A percentile compares a stretch with the other conserved stretches of the same genome.
These are phyloP conservation scores for Halenospora varia DNA, from an alignment of 495 filamentous ascomycete species.

Conservation along the genomic window DNA sequence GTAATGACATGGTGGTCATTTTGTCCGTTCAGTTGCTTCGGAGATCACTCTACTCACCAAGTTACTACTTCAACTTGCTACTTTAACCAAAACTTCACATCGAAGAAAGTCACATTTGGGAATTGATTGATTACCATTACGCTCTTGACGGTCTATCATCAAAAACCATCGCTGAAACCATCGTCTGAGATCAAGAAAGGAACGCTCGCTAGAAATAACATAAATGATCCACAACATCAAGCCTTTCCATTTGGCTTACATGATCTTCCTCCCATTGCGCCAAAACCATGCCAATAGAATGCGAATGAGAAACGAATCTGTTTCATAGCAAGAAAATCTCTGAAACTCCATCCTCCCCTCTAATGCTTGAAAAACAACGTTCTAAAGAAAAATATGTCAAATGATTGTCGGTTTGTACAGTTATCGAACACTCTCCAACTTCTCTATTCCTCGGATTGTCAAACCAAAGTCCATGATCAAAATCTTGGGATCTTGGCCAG, in stretches of 20 bases:
- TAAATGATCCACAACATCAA: background rate
- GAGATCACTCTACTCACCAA: too few relatives aligned
- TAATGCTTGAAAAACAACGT: background rate
- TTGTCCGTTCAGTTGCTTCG: too few relatives aligned
- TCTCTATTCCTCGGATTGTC: slow-evolving; percentile 47
- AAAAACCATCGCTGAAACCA: too few relatives aligned
- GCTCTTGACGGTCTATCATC: too few relatives aligned
- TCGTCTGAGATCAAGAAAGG: too few relatives aligned
- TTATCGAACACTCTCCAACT: slow-evolving; percentile 39
- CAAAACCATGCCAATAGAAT: background rate
- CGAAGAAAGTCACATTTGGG: too few relatives aligned
- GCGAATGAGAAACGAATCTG: background rate
- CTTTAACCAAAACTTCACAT: too few relatives aligned
- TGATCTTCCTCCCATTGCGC: background rate
- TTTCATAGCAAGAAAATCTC: too few relatives aligned
- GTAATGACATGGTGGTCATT: too few relatives aligned
- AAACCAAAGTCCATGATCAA: slow-evolving; percentile 86
- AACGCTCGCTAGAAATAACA: background rate
- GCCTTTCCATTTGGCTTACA: background rate
- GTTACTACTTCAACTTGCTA: too few relatives aligned
- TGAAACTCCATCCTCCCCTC: background rate
- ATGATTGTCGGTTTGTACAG: background rate
- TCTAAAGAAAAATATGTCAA: background rate
- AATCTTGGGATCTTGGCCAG: slow-evolving; percentile 86
- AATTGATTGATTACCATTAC: too few relatives aligned